Evolutionary conservation across 495 filamentous ascomycete genomes (phyloP).

Genomic region (Neurospora sp.): DNA sequence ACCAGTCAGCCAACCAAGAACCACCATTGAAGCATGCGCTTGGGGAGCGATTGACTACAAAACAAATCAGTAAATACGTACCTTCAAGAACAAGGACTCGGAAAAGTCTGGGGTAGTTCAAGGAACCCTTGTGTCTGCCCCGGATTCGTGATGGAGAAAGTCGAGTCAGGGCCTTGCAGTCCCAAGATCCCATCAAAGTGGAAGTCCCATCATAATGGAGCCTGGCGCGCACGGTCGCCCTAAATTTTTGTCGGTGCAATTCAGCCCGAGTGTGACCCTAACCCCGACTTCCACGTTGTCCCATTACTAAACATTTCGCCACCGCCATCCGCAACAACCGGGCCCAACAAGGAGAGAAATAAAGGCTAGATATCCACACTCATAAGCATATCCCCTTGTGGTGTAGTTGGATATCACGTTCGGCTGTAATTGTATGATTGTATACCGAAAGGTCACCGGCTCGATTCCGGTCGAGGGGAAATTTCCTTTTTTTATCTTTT

Average conservation of each 20-base stretch:
- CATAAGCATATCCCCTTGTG: not conserved
- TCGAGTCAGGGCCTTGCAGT: not conserved
- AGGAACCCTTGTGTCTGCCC: not conserved
- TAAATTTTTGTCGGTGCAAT: not conserved
- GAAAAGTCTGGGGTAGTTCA: not conserved
- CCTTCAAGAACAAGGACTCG: not conserved
- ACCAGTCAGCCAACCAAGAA: not conserved
- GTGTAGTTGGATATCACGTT: not conserved
- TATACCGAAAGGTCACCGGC: not conserved
- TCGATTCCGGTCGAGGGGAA: not conserved
- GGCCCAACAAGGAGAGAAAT: not conserved
- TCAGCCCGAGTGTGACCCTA: not conserved
- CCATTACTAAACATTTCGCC: not conserved
- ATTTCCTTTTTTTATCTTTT: not conserved
- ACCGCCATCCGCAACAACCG: not conserved
- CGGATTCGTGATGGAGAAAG: not conserved
- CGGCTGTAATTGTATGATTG: not conserved
- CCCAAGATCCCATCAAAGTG: not conserved
- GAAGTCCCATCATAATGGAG: not conserved
- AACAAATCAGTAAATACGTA: not conserved
- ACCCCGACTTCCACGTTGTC: too few species aligned
- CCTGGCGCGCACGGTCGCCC: not conserved
- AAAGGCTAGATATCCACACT: not conserved
- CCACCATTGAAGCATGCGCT: not conserved
- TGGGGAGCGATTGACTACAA: not conserved